Evolutionary conservation across 1,284 basidiomycete species (phyloP).

Genomic region (Neonothopanus nambi): DNA sequence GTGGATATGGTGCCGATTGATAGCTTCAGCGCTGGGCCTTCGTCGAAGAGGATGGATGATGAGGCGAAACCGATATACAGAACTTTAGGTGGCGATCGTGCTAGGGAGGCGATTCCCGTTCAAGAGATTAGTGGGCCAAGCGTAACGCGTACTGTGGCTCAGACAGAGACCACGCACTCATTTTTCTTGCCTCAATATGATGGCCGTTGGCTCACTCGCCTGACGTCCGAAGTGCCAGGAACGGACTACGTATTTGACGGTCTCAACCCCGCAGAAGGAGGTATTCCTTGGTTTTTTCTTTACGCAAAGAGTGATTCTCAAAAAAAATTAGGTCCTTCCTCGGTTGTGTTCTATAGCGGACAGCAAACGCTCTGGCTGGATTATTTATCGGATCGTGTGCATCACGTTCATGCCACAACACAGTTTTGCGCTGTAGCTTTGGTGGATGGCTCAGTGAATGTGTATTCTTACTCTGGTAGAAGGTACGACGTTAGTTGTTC

Average conservation of each 20-base stretch:
- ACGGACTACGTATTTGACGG: slow-evolving; percentile 74
- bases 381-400: slow-evolving; percentile 72
- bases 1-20: slow-evolving; percentile 53
- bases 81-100: slow-evolving; percentile 73
- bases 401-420: slow-evolving; percentile 65
- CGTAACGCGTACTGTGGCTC: too few relatives aligned
- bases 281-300: slow-evolving; percentile 32
- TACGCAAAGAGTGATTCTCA: neutral
- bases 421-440: slow-evolving; percentile 75
- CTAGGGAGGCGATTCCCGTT: slow-evolving; percentile 49
- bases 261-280: slow-evolving; percentile 67
- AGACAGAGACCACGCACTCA: too few relatives aligned
- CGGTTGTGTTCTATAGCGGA: slow-evolving; percentile 33
- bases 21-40: slow-evolving; percentile 25
- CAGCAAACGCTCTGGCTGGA: slow-evolving; percentile 86
- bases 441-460: slow-evolving; percentile 74
- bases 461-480: slow-evolving; percentile 81
- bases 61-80: slow-evolving; percentile 52
- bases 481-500: slow-evolving; percentile 51
- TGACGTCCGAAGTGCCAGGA: slow-evolving; percentile 62
- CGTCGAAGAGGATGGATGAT: slow-evolving; percentile 42
- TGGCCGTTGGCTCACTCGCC: too few relatives aligned
- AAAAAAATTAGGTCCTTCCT: neutral
- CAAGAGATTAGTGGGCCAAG: too few relatives aligned
- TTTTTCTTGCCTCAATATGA: too few relatives aligned